A percentile compares a stretch with the other conserved stretches of the same genome.
Evolutionary conservation across 805 yeast genomes (phyloP).

Genomic region (Kodamaea sagamina): DNA sequence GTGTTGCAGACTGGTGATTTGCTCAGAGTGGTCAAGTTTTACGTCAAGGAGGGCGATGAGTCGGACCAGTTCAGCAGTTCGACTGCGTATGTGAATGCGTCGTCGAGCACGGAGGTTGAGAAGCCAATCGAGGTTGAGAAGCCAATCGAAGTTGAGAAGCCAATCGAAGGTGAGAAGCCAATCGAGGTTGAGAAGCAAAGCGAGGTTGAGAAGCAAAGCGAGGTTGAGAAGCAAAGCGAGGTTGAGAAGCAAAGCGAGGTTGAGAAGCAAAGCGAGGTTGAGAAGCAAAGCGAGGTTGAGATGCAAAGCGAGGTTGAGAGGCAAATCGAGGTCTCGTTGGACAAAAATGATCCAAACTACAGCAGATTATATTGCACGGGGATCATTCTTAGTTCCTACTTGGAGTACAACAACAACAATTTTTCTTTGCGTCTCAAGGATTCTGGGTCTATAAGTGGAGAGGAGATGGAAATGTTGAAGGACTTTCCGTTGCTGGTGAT

Average conservation of each 20-base stretch:
- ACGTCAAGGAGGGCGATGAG: constrained; percentile 15
- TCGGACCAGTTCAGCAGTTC: background rate
- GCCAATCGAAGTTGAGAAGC: too few species aligned
- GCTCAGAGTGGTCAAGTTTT: constrained; percentile 30
- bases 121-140: too few species aligned
- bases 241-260: constrained; percentile 7
- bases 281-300: constrained; percentile 7
- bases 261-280: constrained; percentile 7
- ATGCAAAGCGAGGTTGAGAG: constrained; percentile 6
- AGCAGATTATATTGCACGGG: constrained; percentile 31
- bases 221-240: constrained; percentile 8
- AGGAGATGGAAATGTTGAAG: constrained; percentile 24
- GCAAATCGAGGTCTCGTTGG: constrained; percentile 15
- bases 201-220: constrained; percentile 9
- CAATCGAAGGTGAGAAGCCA: too few species aligned
- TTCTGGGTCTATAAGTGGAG: background rate
- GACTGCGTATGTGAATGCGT: constrained; percentile 7
- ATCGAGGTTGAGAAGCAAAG: constrained; percentile 8
- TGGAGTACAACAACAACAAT: constrained; percentile 21
- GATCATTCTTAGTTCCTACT: constrained; percentile 28
- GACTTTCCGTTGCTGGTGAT: constrained; percentile 33
- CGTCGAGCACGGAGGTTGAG: background rate
- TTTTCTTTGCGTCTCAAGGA: constrained; percentile 21
- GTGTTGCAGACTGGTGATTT: constrained; percentile 34
- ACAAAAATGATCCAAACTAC: constrained; percentile 20